Percentiles rank a stretch among this genome's conserved stretches.
phyloP scores from a whole-genome alignment of 2,329 filamentous ascomycete species.

The Akanthomyces muscarius region DNA sequence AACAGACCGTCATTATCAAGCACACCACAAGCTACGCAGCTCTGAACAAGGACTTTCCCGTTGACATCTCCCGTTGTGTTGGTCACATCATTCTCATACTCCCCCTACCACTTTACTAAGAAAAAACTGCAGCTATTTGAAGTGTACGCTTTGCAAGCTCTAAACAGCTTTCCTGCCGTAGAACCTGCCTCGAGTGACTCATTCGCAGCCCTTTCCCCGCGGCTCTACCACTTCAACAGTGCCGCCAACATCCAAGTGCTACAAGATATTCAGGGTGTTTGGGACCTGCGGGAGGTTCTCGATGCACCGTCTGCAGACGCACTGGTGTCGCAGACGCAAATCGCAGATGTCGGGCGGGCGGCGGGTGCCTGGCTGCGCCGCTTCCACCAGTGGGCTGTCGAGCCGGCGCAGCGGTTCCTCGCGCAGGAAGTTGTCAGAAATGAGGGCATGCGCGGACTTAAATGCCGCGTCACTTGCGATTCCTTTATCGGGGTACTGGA shows the following conservation, averaged over 20 bases:
- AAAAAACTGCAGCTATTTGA: neutral
- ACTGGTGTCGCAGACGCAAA: neutral
- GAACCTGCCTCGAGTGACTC: neutral
- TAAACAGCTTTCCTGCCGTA: neutral
- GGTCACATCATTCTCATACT: neutral
- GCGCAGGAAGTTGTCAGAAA: neutral
- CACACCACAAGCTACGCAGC: neutral
- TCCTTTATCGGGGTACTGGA: neutral
- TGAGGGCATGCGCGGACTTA: neutral
- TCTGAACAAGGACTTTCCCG: neutral
- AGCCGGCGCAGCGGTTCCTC: neutral
- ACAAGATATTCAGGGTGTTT: neutral
- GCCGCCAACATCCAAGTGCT: neutral
- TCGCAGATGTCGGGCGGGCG: neutral
- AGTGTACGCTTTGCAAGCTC: neutral
- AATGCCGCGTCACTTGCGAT: slow-evolving; percentile 4
- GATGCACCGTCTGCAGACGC: neutral
- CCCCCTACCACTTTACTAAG: neutral
- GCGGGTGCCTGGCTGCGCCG: neutral
- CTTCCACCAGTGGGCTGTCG: slow-evolving; percentile 7
- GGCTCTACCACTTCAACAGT: slow-evolving; percentile 2
- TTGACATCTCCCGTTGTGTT: slow-evolving; percentile 9
- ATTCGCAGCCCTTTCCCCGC: neutral
- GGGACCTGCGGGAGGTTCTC: neutral
- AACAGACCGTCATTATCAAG: slow-evolving; percentile 6